These are phyloP conservation scores for Cystobasidium ongulense DNA, from an alignment of 768 basidiomycete genomes.

Conservation along the genomic window DNA sequence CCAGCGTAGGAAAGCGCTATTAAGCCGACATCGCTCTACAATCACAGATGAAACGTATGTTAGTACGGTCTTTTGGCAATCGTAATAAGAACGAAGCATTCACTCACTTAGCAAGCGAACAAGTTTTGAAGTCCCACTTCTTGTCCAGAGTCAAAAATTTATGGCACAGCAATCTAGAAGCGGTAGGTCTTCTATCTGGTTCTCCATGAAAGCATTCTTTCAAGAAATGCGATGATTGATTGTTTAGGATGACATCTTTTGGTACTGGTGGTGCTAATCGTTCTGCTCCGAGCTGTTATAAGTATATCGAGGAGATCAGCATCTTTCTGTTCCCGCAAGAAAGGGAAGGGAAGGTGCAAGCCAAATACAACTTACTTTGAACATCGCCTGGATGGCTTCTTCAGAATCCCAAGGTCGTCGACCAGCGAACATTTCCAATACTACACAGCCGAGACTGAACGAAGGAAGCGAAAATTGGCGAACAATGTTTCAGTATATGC, in stretches of 20 bases:
- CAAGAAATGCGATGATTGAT: slow-evolving; percentile 75
- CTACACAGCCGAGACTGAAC: slow-evolving; percentile 73
- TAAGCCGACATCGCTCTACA: too few relatives aligned
- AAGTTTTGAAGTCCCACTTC: slow-evolving; percentile 34
- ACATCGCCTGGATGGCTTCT: slow-evolving; percentile 84
- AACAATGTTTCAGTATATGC: too few relatives aligned
- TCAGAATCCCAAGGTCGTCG: slow-evolving; percentile 86
- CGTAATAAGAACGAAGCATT: too few relatives aligned
- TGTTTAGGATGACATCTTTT: slow-evolving; percentile 64
- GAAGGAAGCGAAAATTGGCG: neutral
- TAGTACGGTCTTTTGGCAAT: too few relatives aligned
- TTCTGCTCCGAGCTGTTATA: slow-evolving; percentile 67
- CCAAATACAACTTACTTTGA: slow-evolving; percentile 69
- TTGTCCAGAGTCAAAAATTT: slow-evolving; percentile 35
- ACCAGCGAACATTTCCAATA: slow-evolving; percentile 99
- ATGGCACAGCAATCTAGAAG: slow-evolving; percentile 35
- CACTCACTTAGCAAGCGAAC: slow-evolving; percentile 16
- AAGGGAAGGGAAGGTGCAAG: neutral
- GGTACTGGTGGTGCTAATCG: slow-evolving; percentile 84
- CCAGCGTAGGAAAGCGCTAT: too few relatives aligned
- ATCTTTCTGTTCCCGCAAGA: too few relatives aligned
- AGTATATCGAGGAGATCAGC: neutral
- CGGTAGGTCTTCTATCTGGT: slow-evolving; percentile 36
- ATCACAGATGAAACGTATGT: too few relatives aligned
- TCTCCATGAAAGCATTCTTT: slow-evolving; percentile 72